Conservation (phyloP, 2,329 filamentous ascomycete species). For the Dothideomycetes sp. region DNA sequence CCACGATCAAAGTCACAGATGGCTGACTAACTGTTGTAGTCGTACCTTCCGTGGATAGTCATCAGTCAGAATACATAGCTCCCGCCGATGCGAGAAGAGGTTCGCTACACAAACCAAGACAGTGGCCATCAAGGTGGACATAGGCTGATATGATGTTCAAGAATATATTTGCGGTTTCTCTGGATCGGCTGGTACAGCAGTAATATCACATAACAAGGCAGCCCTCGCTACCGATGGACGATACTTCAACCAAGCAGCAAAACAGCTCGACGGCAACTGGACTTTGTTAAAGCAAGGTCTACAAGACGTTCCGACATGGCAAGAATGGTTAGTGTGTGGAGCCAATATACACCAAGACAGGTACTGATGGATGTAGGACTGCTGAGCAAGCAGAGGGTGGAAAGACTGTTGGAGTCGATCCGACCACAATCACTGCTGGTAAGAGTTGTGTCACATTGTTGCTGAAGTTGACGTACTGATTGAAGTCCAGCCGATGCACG, state of each 20-base stretch:
- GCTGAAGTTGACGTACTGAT: slow-evolving; percentile 33
- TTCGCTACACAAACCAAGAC: slow-evolving; percentile 20
- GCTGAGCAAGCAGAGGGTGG: slow-evolving; percentile 76
- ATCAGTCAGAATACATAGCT: slow-evolving; percentile 96
- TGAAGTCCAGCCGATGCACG: slow-evolving; percentile 41
- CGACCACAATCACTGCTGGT: slow-evolving; percentile 65
- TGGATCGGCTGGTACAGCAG: slow-evolving; percentile 85
- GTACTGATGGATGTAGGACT: slow-evolving; percentile 21
- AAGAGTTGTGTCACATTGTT: slow-evolving; percentile 21
- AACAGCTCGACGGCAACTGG: slow-evolving; percentile 90
- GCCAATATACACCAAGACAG: not conserved
- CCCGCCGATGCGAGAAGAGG: slow-evolving; percentile 82
- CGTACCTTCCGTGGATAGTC: slow-evolving; percentile 91
- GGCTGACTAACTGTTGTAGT: slow-evolving; percentile 48
- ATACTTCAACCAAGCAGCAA: slow-evolving; percentile 93
- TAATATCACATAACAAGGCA: slow-evolving; percentile 77
- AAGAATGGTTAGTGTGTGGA: slow-evolving; percentile 63
- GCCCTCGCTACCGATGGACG: slow-evolving; percentile 88
- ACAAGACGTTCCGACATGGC: slow-evolving; percentile 91
- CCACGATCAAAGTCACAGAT: slow-evolving; percentile 11
- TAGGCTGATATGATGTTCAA: slow-evolving; percentile 12
- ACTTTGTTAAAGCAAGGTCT: slow-evolving; percentile 81
- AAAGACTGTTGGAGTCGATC: slow-evolving; percentile 84
- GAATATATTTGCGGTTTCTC: slow-evolving; percentile 90
- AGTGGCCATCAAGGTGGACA: not conserved